Conservation (phyloP, 208 protist species). For the Vickermania spadyakhi region DNA sequence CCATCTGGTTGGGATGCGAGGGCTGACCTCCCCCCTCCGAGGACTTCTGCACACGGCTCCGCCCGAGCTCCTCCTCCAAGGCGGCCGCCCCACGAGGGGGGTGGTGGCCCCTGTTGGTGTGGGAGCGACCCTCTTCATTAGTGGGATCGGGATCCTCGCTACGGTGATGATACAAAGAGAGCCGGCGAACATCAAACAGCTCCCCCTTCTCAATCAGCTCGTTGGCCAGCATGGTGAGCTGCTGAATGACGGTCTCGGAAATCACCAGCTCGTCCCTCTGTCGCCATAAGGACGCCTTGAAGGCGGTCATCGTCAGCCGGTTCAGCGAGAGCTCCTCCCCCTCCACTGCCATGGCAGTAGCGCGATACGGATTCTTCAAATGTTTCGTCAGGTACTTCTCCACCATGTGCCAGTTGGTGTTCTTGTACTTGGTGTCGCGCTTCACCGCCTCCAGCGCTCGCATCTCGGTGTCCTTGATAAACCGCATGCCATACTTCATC, state of each 20-base stretch:
- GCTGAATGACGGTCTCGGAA: constrained; percentile 53
- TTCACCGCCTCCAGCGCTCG: constrained; percentile 39
- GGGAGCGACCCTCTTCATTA: neutral
- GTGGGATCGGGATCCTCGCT: neutral
- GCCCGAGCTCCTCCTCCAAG: too few species aligned
- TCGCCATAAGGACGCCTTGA: constrained; percentile 58
- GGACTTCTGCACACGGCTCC: too few species aligned
- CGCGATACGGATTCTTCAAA: constrained; percentile 34
- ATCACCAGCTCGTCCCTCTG: constrained; percentile 60
- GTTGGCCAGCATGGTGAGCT: constrained; percentile 20
- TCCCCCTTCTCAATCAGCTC: constrained; percentile 25
- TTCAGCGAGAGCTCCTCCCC: constrained; percentile 43
- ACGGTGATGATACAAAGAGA: constrained; percentile 29
- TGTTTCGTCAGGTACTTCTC: constrained; percentile 37
- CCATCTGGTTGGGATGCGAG: too few species aligned
- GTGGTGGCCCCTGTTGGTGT: too few species aligned
- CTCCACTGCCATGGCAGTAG: constrained; percentile 20
- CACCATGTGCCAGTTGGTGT: constrained; percentile 59
- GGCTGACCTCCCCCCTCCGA: too few species aligned
- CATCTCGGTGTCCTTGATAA: constrained; percentile 23
- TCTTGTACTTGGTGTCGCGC: constrained; percentile 55
- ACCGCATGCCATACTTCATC: constrained; percentile 55
- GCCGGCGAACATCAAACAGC: constrained; percentile 26
- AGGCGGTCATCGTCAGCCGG: constrained; percentile 61
- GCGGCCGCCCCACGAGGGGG: too few species aligned